Evolutionary conservation across 768 basidiomycete genomes (phyloP), one percentile per base, ranked within the genome.

Genomic region (Amanita phalloides): DNA sequence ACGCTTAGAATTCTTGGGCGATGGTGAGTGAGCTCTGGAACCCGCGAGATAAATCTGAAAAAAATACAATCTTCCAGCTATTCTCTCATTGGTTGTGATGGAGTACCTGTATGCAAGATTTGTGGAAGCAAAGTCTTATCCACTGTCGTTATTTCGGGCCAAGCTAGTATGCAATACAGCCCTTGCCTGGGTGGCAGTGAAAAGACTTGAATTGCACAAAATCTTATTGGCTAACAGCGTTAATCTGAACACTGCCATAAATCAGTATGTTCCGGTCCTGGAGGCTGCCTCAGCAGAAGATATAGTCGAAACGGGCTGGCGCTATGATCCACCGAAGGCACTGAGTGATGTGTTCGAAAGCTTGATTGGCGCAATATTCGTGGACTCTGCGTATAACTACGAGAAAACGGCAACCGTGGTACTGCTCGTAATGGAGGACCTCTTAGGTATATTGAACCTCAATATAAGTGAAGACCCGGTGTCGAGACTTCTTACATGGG

Each of bases 271-370:
- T 2, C 81, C 82, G 0, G 60, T 82, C 21, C 72, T 92, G 1
- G 69, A 77, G 56, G 64, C 68, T 0, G 70, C 81, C 42, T 70
- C 81, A 0, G 74, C 71, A 0, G 73, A 75, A 45, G 79, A 86
- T 44, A 79, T 88, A 17, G 76, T 90, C 42, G 62, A 75, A 10
- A 72, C 76, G 33, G 81, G 84, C 5, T 93, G 90, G 90, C 78
- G 79, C 58, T 84, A 82, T 55, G 84, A 90, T 58, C 89, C 90
- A 7, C 90, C 92, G 0, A 95, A 95, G 65, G 83, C 78, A 5
- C 67, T 91, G 30, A 84, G 86, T 51, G 92, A 95, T 60, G 77
- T 90, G 3, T 73, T 94, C 49, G 92, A 95, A 66, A 86, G 90
- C 49, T 67, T 94, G 4, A 69, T 92, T 32, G 92, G 90, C 1